phyloP scores from a whole-genome alignment of 768 basidiomycete genomes.

The Neoboletus subvelutipes region DNA sequence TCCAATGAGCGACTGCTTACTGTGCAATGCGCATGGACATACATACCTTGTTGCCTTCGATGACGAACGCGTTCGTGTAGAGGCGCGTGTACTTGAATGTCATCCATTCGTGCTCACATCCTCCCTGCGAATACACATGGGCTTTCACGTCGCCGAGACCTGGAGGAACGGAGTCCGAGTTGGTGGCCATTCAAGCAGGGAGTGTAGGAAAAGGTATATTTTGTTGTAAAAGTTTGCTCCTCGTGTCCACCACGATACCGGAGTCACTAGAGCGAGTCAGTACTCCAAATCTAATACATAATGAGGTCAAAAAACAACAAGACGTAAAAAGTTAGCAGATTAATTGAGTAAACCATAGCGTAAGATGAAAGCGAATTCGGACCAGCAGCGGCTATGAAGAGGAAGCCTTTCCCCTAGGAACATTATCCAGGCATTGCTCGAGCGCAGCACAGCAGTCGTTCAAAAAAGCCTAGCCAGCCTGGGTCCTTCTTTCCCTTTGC shows the following conservation, averaged over 20 bases:
- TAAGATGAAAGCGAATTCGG: background rate
- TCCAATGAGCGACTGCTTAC: background rate
- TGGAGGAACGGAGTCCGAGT: constrained; percentile 39
- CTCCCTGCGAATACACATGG: constrained; percentile 37
- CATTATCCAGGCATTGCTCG: background rate
- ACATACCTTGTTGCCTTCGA: constrained; percentile 53
- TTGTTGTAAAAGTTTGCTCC: background rate
- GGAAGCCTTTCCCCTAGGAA: background rate
- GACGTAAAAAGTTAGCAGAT: background rate
- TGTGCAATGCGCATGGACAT: background rate
- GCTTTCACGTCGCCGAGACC: constrained; percentile 36
- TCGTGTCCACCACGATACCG: background rate
- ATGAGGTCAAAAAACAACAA: background rate
- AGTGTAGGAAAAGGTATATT: background rate
- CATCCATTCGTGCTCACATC: constrained; percentile 47
- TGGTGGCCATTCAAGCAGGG: constrained; percentile 9
- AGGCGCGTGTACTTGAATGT: constrained; percentile 39
- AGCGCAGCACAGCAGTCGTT: background rate
- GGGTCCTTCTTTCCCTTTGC: constrained; percentile 29
- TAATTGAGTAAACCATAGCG: background rate
- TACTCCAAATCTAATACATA: constrained; percentile 13
- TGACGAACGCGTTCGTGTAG: constrained; percentile 73
- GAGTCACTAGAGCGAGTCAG: background rate
- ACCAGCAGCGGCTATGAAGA: background rate
- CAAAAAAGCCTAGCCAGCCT: constrained; percentile 5